Conservation (phyloP, 768 basidiomycete species). For the Panaeolus cyanescens region DNA sequence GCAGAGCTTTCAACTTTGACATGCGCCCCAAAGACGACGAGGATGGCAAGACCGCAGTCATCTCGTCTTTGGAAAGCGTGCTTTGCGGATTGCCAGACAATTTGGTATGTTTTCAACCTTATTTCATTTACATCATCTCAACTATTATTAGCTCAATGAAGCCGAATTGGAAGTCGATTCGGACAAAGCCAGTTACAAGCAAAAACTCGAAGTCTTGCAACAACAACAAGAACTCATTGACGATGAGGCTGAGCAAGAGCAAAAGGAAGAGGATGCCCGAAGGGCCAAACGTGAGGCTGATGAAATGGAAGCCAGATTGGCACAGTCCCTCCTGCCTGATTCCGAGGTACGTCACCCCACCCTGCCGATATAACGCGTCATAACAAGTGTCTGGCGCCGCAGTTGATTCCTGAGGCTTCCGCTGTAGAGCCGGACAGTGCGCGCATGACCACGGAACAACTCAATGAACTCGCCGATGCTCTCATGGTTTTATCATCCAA, state of each 20-base stretch:
- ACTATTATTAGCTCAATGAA: conserved; percentile 76
- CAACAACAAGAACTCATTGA: conserved; percentile 99
- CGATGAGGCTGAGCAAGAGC: conserved; percentile 97
- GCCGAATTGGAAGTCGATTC: conserved; percentile 96
- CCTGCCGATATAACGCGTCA: not conserved
- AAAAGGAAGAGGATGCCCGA: conserved; percentile 91
- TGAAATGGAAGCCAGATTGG: conserved; percentile 77
- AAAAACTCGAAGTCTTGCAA: conserved; percentile 96
- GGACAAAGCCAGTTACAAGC: conserved; percentile 93
- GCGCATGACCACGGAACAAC: conserved; percentile 96
- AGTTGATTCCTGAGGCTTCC: conserved; percentile 63
- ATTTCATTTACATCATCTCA: not conserved
- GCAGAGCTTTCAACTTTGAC: conserved; percentile 93
- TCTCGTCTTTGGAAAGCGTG: conserved; percentile 85
- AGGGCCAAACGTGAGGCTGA: conserved; percentile 81
- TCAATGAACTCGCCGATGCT: conserved; percentile 92
- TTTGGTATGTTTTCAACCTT: conserved; percentile 56
- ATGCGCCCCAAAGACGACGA: conserved; percentile 70
- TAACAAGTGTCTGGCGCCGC: not conserved
- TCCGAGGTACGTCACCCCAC: conserved; percentile 63
- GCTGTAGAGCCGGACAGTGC: conserved; percentile 56
- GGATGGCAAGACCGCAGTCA: conserved; percentile 81
- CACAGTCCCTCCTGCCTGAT: conserved; percentile 83
- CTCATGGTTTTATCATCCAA: conserved; percentile 89
- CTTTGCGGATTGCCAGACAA: conserved; percentile 93